phyloP scores from a whole-genome alignment of 2,329 filamentous ascomycete genomes.

The Emmonsiellopsis sp. region DNA sequence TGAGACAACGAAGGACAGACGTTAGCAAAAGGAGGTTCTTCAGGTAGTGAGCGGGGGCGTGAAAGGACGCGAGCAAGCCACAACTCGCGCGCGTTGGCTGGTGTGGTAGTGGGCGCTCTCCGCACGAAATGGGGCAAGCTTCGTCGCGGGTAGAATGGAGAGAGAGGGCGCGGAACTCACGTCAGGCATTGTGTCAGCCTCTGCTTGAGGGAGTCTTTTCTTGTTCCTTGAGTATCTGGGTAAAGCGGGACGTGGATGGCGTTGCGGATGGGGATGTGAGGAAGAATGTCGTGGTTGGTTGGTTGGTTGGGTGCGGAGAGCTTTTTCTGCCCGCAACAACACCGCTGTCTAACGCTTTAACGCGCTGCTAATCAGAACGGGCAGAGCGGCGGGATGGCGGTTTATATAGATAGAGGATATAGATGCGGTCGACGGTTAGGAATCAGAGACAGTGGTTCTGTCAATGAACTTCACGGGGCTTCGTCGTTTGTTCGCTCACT shows the following conservation, averaged over 20 bases:
- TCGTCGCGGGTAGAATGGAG: conserved; percentile 1
- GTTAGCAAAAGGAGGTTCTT: not conserved
- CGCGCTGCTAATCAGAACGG: no score
- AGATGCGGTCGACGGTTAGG: no score
- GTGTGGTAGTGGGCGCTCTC: not conserved
- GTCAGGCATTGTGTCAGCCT: conserved; percentile 34
- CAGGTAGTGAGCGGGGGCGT: not conserved
- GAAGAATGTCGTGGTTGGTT: not conserved
- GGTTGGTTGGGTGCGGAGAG: not conserved
- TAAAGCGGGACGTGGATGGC: not conserved
- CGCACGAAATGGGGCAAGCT: not conserved
- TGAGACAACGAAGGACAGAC: conserved; percentile 23
- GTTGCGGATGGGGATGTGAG: not conserved
- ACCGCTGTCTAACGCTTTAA: not conserved
- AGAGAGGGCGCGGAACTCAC: conserved; percentile 22
- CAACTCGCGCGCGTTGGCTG: not conserved
- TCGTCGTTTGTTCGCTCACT: no score
- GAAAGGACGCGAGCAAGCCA: not conserved
- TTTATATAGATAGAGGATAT: no score
- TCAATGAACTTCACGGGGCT: no score
- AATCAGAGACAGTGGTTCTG: no score
- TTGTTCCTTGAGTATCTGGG: not conserved
- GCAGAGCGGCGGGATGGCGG: no score
- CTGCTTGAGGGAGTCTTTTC: not conserved
- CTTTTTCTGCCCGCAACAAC: not conserved